Base-by-base conservation (phyloP, 345 rosid genomes). In the Brassica rapa region DNA sequence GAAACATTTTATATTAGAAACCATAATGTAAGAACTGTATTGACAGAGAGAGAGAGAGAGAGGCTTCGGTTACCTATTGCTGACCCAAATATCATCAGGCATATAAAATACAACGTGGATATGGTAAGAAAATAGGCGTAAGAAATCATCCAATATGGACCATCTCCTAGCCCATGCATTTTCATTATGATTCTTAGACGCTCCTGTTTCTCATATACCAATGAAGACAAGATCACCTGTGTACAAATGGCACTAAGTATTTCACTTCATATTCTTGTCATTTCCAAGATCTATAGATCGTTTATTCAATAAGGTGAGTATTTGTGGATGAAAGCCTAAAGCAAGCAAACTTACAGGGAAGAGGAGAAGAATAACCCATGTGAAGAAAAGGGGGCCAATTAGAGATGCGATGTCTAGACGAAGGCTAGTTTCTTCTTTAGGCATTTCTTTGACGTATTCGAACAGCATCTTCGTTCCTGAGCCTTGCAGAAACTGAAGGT, bases 111-210 rank as follows among this genome's bases (percentile, higher is more conserved):
- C 25, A 89, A 51, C 65, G 76, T 23, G 39, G 96, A 95, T 77
- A 93, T 79, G 78, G 79, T 46, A 62, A 95, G 87, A 83, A 90
- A 91, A 86, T 95, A 95, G 57, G 86, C 89, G 49, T 95, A 95
- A 27, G 98, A 83, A 77, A 92, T 90, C 80, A 91, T 59, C 98
- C 97, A 95, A 80, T 95, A 95, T 46, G 99, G 97, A 57, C 92
- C 98, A 77, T 95, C 98, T 39, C 98, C 93, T 72, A 95, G 93
- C 53, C 98, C 98, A n/a, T 95, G 99, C 99, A 95, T 95, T 84
- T 93, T 93, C 98, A 95, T 95, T 92, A 95, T 95, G 55, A 95
- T 88, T 75, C 98, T 87, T 72, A 93, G 86, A 63, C 82, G 92
- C 66, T 91, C 89, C 57, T 91, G 88, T 46, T 90, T 95, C 87